Base-by-base conservation (phyloP, 1,284 basidiomycete genomes). In the Trametes polyzona region DNA sequence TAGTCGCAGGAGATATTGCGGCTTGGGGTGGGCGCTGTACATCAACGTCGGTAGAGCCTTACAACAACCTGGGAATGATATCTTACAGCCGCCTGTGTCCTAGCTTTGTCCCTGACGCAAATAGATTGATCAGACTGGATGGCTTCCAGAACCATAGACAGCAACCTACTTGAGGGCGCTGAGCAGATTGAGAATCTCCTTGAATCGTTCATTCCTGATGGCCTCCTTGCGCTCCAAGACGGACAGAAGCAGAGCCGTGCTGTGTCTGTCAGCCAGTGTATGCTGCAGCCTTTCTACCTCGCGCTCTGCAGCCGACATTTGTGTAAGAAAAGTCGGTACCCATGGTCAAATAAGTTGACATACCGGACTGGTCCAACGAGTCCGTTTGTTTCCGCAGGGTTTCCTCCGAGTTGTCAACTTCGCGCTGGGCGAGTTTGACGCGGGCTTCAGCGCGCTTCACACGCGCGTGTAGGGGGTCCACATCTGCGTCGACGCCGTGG, bases 171-270 rank as follows among this genome's bases (percentile, higher is more conserved):
- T 19, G 0, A 63, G 48, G 11, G 49, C 46, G 1, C 50, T 47
- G 10, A 64, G 24, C 3, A 65, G 40, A 9, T 27, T 37, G 0
- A 40, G 36, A 2, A 65, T 47, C 37, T 63, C 58, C 4, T 47
- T 12, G 24, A 63, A 50, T n/a, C 61, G 52, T 16, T 47, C 27
- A 1, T 47, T 51, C 0, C 61, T 61, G 16, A 65, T 55, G 12
- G 42, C 53, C 33, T 62, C 61, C 32, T 67, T 67, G 16, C 44
- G 52, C 32, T 67, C 59, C 5, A 67, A 40, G 2, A 65, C 44
- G 29, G 56, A 37, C 9, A 67, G 35, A 1, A 67, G 48, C 6
- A 59, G 23, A 16, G 16, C 39, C 0, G 58, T 53, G 8, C 44
- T 11, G 7, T 57, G 54, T 44, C 62, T 60, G 14, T 50, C 40